phyloP scores from a whole-genome alignment of 148 eudicot genomes.

The Vaccinium darrowii region DNA sequence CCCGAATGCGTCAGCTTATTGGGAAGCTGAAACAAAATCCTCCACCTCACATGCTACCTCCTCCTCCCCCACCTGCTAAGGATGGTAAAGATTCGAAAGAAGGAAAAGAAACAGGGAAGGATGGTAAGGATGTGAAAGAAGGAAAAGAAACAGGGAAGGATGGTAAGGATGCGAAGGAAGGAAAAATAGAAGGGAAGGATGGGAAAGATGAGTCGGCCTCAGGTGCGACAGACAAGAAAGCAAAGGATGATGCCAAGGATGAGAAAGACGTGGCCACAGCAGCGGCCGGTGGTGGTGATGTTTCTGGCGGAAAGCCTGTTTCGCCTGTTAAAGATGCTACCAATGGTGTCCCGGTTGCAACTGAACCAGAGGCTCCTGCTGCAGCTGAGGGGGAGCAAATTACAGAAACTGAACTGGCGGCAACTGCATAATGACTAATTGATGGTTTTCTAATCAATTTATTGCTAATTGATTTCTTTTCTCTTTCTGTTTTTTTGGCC shows the following conservation, averaged over 20 bases:
- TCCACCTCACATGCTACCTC: constrained; percentile 50
- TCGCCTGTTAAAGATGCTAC: constrained; percentile 21
- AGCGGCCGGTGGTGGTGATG: neutral
- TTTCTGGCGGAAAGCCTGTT: neutral
- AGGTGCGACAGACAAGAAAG: constrained; percentile 6
- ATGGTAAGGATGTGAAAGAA: constrained; percentile 23
- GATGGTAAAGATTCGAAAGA: constrained; percentile 19
- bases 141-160: constrained; percentile 24
- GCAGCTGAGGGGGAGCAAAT: constrained; percentile 18
- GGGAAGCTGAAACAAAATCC: constrained; percentile 45
- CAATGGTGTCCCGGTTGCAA: neutral
- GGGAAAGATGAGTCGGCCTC: constrained; percentile 8
- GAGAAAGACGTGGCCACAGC: neutral
- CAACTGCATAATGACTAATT: constrained; percentile 10
- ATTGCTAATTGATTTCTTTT: neutral
- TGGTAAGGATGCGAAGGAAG: neutral
- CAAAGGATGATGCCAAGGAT: neutral
- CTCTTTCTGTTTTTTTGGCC: neutral
- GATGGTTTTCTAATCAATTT: neutral
- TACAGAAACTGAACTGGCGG: constrained; percentile 16
- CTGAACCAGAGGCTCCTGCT: constrained; percentile 19
- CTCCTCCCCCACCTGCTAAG: constrained; percentile 29
- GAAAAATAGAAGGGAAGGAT: constrained; percentile 13
- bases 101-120: constrained; percentile 12
- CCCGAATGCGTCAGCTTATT: constrained; percentile 41